Base-by-base conservation (phyloP, 805 yeast genomes). In the Wickerhamiella domercqiae region DNA sequence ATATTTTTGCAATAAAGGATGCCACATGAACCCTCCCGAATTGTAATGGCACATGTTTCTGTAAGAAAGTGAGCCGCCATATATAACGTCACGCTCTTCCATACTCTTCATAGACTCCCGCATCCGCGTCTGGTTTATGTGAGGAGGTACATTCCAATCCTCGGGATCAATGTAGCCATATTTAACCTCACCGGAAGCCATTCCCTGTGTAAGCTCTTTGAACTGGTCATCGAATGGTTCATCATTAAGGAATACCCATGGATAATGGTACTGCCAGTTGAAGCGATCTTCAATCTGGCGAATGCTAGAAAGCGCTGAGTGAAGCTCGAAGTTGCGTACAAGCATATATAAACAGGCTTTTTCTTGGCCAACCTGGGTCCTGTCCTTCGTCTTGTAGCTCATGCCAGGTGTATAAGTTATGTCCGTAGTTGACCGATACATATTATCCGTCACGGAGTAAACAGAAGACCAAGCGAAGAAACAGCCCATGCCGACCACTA, bases 1-100 rank as follows among this genome's bases (percentile, higher is more conserved):
- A 60, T 80, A 90, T 24, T 76, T 65, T 32, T 63, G 56, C 48
- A 86, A 59, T 32, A 83, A 54, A 39, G 73, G 73, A 52, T 84
- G 93, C 53, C 79, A 71, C 62, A 73, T 87, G 61, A 90, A 90
- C 55, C 67, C 80, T 0, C 97, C 96, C 2, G 93, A 78, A 54
- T 90, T 87, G 62, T 78, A 87, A 28, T 94, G 69, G 57, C 97
- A 90, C 97, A 90, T 90, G 57, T 87, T 86, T 53, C 96, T 70
- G 52, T 79, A 79, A 1, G 82, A 73, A 45, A 61, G 55, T 1
- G 79, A 71, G 21, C 61, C 68, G 1, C 83, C 87, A 53, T 79
- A 79, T 1, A 78, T 57, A 5, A 79, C 70, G 2, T 66, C 63
- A 7, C 64, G 54, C 13, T 63, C 62, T 14, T 54, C 57, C 62